These are phyloP conservation scores for Didymella pinodella DNA, from an alignment of 2,329 filamentous ascomycete genomes.

Conservation along the genomic window DNA sequence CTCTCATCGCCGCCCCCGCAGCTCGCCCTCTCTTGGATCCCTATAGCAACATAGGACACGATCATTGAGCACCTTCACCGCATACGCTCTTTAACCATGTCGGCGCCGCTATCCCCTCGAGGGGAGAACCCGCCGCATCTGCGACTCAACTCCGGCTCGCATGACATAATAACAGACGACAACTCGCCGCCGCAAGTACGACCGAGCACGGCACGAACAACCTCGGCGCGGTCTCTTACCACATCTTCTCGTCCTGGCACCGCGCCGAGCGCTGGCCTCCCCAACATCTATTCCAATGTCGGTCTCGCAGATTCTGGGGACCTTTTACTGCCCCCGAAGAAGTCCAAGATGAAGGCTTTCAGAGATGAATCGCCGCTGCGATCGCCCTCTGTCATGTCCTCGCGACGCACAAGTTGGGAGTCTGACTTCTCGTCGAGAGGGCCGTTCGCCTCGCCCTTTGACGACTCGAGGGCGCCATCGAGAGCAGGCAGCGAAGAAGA, in stretches of 20 bases:
- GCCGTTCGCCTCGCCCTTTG: conserved; percentile 64
- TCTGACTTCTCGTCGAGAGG: conserved; percentile 65
- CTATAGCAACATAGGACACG: conserved; percentile 25
- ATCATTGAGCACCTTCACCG: conserved; percentile 16
- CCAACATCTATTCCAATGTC: conserved; percentile 49
- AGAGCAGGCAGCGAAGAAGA: conserved; percentile 70
- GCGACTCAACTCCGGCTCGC: conserved; percentile 67
- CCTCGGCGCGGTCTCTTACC: conserved; percentile 57
- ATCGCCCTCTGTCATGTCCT: conserved; percentile 65
- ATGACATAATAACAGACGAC: conserved; percentile 58
- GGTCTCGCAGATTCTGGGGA: conserved; percentile 57
- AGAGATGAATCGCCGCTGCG: conserved; percentile 60
- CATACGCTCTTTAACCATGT: conserved; percentile 30
- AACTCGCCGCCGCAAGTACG: conserved; percentile 38
- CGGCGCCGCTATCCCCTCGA: conserved; percentile 43
- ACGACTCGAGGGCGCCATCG: conserved; percentile 67
- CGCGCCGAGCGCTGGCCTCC: conserved; percentile 39
- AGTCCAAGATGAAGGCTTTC: conserved; percentile 58
- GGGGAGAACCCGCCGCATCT: conserved; percentile 63
- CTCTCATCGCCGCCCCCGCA: conserved; percentile 3
- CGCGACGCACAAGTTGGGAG: conserved; percentile 70
- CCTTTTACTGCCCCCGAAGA: conserved; percentile 59
- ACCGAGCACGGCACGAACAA: conserved; percentile 51
- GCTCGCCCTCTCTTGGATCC: conserved; percentile 28
- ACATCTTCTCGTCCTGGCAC: conserved; percentile 49